Evolutionary conservation across 371 early-diverging fungal genomes (phyloP).

Genomic region (Syncephalis plumigaleata): DNA sequence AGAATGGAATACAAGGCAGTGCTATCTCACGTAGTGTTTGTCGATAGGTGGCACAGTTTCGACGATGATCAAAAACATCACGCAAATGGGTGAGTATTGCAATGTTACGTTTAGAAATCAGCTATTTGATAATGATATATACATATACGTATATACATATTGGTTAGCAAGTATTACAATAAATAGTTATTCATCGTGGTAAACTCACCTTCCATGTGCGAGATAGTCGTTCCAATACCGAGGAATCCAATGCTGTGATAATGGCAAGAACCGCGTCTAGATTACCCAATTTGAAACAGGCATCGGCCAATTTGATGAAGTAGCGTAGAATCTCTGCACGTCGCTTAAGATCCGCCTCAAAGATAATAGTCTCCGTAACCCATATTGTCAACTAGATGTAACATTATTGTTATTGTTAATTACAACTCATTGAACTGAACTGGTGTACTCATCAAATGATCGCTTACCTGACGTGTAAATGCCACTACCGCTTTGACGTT

Average conservation of each 20-base stretch:
- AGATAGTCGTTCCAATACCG: conserved; percentile 51
- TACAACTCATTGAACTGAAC: too few relatives aligned
- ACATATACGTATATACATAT: neutral
- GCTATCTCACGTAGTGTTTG: conserved; percentile 29
- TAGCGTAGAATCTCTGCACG: conserved; percentile 60
- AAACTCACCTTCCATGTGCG: conserved; percentile 40
- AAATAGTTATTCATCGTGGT: too few relatives aligned
- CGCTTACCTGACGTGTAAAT: neutral
- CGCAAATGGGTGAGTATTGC: conserved; percentile 28
- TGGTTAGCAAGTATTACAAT: neutral
- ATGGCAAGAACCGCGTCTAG: conserved; percentile 68
- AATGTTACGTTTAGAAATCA: conserved; percentile 29
- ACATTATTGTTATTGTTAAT: neutral
- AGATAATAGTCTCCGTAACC: conserved; percentile 40
- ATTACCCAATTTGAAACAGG: conserved; percentile 39
- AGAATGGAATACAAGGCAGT: conserved; percentile 63
- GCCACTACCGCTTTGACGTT: conserved; percentile 1
- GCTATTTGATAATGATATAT: conserved; percentile 2
- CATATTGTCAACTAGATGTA: conserved; percentile 62
- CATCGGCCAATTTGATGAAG: conserved; percentile 32
- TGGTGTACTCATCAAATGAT: too few relatives aligned
- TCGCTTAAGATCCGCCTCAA: conserved; percentile 53
- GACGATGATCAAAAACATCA: conserved; percentile 19
- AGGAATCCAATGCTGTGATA: conserved; percentile 48
- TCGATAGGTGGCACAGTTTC: conserved; percentile 63